Evolutionary conservation across 352 stramenopile species (phyloP).

Genomic region (Phytopythium aichiense): DNA sequence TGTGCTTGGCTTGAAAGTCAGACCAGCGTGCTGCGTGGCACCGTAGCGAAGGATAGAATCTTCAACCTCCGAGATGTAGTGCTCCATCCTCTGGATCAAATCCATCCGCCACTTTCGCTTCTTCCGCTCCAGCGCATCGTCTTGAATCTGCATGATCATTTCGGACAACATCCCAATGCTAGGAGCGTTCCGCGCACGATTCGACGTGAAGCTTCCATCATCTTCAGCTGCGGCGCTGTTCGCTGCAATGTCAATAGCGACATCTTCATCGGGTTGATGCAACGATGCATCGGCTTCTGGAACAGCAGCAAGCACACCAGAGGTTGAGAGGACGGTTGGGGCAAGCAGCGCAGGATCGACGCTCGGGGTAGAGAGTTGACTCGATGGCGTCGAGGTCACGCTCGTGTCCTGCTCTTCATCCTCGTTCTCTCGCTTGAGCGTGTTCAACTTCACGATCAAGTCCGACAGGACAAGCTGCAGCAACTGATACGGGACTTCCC

Average conservation of each 20-base stretch:
- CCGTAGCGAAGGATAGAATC: slow-evolving; percentile 74
- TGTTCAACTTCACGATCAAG: slow-evolving; percentile 64
- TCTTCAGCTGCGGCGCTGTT: neutral
- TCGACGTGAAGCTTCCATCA: slow-evolving; percentile 12
- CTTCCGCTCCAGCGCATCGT: slow-evolving; percentile 72
- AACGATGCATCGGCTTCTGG: slow-evolving; percentile 21
- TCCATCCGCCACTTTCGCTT: slow-evolving; percentile 77
- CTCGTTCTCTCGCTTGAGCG: slow-evolving; percentile 48
- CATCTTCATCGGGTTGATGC: neutral
- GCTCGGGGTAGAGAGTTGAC: slow-evolving; percentile 45
- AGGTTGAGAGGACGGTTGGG: slow-evolving; percentile 11
- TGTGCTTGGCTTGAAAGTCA: slow-evolving; percentile 86
- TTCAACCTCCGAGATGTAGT: slow-evolving; percentile 80
- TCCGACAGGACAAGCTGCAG: slow-evolving; percentile 75
- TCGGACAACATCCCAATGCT: slow-evolving; percentile 81
- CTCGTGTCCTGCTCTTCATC: slow-evolving; percentile 30
- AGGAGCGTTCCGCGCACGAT: slow-evolving; percentile 20
- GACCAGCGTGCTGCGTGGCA: slow-evolving; percentile 50
- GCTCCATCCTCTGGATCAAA: slow-evolving; percentile 69
- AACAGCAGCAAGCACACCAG: slow-evolving; percentile 26
- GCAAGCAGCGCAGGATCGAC: slow-evolving; percentile 20
- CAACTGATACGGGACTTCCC: slow-evolving; percentile 83
- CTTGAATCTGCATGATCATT: slow-evolving; percentile 87
- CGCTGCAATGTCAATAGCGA: neutral
- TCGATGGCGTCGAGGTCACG: slow-evolving; percentile 41